phyloP scores from a whole-genome alignment of 305 asterid species.

The Fraxinus sp. region DNA sequence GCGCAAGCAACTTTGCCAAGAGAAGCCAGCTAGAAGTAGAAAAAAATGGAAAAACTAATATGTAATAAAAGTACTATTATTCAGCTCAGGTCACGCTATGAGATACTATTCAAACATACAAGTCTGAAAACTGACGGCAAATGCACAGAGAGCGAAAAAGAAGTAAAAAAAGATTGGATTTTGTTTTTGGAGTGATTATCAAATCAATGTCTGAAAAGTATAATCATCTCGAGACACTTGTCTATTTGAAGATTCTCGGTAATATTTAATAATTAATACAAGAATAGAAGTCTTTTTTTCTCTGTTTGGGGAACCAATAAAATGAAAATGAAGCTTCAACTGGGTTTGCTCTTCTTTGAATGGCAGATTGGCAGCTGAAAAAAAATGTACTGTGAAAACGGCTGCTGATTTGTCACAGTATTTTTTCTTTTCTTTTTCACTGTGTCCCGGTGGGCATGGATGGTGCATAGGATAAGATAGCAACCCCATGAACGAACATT shows the following conservation, averaged over 20 bases:
- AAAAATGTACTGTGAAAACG: conserved; percentile 63
- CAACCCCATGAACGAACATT: background rate
- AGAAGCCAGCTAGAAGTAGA: conserved; percentile 33
- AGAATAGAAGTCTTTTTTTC: conserved; percentile 7
- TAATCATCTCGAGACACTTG: conserved; percentile 28
- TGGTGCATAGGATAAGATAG: background rate
- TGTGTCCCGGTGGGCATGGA: conserved; percentile 11
- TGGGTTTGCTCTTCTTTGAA: conserved; percentile 17
- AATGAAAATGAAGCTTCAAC: conserved; percentile 22
- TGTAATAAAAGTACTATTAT: conserved; percentile 16
- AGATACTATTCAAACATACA: conserved; percentile 29
- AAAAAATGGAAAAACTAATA: conserved; percentile 13
- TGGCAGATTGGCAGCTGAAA: conserved; percentile 31
- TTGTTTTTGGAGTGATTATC: conserved; percentile 24
- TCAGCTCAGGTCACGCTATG: conserved; percentile 27
- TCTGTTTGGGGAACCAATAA: conserved; percentile 22
- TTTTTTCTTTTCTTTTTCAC: conserved; percentile 25
- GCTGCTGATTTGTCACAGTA: conserved; percentile 45
- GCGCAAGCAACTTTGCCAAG: conserved; percentile 43
- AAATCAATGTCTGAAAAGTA: conserved; percentile 29
- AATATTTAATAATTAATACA: conserved; percentile 22
- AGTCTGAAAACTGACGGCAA: conserved; percentile 48
- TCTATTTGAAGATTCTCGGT: conserved; percentile 16
- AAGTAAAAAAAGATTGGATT: conserved; percentile 26
- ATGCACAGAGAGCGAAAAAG: conserved; percentile 36